phyloP scores from a whole-genome alignment of 2,329 filamentous ascomycete species.

The Seiridium cupressi region DNA sequence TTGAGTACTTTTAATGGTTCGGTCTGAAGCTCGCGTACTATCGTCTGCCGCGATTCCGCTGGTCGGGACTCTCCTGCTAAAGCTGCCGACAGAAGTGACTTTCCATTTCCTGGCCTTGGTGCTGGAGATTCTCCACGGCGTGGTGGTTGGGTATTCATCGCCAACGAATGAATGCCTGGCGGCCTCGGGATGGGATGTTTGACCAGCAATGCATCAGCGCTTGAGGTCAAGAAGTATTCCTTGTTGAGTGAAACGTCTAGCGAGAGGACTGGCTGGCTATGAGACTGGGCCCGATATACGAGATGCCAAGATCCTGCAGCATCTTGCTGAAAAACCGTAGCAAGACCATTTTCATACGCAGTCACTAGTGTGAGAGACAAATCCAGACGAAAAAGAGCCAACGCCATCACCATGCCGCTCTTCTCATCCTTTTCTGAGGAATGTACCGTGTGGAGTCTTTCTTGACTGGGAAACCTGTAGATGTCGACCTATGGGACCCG shows the following conservation, averaged over 20 bases:
- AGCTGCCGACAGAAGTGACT: slow-evolving; percentile 28
- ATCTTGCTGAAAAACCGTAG: slow-evolving; percentile 60
- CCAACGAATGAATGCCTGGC: neutral
- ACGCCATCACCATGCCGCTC: slow-evolving; percentile 86
- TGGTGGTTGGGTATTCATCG: neutral
- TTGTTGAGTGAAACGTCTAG: slow-evolving; percentile 52
- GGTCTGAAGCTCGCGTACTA: slow-evolving; percentile 22
- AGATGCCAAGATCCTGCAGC: slow-evolving; percentile 41
- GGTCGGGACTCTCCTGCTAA: slow-evolving; percentile 17
- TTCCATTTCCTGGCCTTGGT: slow-evolving; percentile 2
- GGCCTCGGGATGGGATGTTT: slow-evolving; percentile 65
- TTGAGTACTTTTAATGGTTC: slow-evolving; percentile 61
- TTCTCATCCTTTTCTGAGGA: slow-evolving; percentile 40
- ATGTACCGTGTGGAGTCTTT: slow-evolving; percentile 57
- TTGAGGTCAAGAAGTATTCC: slow-evolving; percentile 72
- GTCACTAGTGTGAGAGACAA: slow-evolving; percentile 61
- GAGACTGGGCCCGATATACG: slow-evolving; percentile 65
- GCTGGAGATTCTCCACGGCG: neutral
- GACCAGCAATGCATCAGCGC: slow-evolving; percentile 76
- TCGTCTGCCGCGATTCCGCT: slow-evolving; percentile 13
- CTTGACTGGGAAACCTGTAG: slow-evolving; percentile 75
- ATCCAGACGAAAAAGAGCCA: slow-evolving; percentile 57
- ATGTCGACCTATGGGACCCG: slow-evolving; percentile 63
- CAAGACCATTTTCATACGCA: slow-evolving; percentile 84
- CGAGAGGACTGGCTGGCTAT: slow-evolving; percentile 80